Base-by-base conservation (phyloP, 2,329 filamentous ascomycete species). In the Periconia macrospinosa region DNA sequence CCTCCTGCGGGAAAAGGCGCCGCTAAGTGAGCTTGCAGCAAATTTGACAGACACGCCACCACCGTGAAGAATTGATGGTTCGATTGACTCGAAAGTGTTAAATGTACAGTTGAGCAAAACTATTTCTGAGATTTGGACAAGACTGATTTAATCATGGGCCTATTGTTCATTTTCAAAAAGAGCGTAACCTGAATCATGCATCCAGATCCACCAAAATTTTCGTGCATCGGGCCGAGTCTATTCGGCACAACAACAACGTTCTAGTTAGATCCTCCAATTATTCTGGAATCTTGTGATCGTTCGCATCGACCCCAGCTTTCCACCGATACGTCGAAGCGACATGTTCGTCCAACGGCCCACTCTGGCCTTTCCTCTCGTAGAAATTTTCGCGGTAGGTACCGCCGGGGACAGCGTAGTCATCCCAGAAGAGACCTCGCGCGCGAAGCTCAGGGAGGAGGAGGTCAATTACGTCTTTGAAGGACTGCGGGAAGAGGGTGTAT, bases 391-490 rank as follows among this genome's bases (percentile, higher is more conserved):
- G 75, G 56, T 86, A 84, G 0, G 83, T 86, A 0, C 83, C 84
- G 1, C 79, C 80, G 1, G 80, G 79, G 2, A 85, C 81, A 7
- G 79, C 76, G 61, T 81, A 81, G 42, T 79, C 76, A 17, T 79
- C 70, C 73, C 75, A 84, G 67, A 86, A 86, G 6, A 86, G 65
- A 0, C 85, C 85, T 19, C 87, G 76, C 11, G 73, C 75, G 27
- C 78, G 80, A 17, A 90, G 75, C 60, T 89, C 87, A 0, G 87
- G 87, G 1, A 90, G 67, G 7, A 90, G 70, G 1, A 87, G 75
- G 23, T 89, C 84, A 41, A 85, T 81, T 13, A 90, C 83, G 58
- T 90, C 87, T 54, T 85, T 82, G 72, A 89, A 90, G 0, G 85
- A 86, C 52, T 83, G 81, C 0, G 86, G 87, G 62, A 86, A 86